These are phyloP conservation scores for Exophiala dermatitidis DNA, from an alignment of 2,329 filamentous ascomycete species.

Conservation along the genomic window DNA sequence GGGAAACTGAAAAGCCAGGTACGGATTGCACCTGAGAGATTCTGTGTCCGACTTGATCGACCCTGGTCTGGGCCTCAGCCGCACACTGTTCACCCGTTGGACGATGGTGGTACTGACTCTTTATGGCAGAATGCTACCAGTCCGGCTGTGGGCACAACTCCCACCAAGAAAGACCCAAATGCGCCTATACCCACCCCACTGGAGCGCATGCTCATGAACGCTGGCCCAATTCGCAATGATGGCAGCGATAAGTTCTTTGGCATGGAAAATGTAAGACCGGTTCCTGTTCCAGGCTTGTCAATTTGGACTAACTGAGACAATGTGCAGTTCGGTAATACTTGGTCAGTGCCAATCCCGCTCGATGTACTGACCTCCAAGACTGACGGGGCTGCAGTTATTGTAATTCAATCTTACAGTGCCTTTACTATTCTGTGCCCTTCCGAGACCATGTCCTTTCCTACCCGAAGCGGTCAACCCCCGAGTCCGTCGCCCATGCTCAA, in stretches of 20 bases:
- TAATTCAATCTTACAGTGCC: slow-evolving; percentile 94
- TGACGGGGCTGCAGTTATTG: slow-evolving; percentile 65
- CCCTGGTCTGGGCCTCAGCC: neutral
- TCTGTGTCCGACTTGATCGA: neutral
- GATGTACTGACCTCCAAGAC: slow-evolving; percentile 20
- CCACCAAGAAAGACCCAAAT: slow-evolving; percentile 54
- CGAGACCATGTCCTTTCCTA: slow-evolving; percentile 92
- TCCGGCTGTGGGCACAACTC: slow-evolving; percentile 15
- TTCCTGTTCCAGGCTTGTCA: slow-evolving; percentile 1
- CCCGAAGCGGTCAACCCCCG: slow-evolving; percentile 62
- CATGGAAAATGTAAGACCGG: slow-evolving; percentile 77
- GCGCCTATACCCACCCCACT: slow-evolving; percentile 51
- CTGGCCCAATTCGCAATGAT: slow-evolving; percentile 72
- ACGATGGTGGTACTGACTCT: slow-evolving; percentile 2
- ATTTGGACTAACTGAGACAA: slow-evolving; percentile 24
- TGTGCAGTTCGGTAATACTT: slow-evolving; percentile 87
- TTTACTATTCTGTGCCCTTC: slow-evolving; percentile 92
- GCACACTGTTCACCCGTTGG: neutral
- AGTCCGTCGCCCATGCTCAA: slow-evolving; percentile 59
- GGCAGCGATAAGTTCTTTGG: slow-evolving; percentile 98
- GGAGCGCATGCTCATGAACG: slow-evolving; percentile 71
- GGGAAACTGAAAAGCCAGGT: slow-evolving; percentile 45
- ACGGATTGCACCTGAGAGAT: neutral
- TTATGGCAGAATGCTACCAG: slow-evolving; percentile 23
- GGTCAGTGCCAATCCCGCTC: slow-evolving; percentile 50